phyloP scores from a whole-genome alignment of 2,329 filamentous ascomycete species.

The Hypoxylon sp. region DNA sequence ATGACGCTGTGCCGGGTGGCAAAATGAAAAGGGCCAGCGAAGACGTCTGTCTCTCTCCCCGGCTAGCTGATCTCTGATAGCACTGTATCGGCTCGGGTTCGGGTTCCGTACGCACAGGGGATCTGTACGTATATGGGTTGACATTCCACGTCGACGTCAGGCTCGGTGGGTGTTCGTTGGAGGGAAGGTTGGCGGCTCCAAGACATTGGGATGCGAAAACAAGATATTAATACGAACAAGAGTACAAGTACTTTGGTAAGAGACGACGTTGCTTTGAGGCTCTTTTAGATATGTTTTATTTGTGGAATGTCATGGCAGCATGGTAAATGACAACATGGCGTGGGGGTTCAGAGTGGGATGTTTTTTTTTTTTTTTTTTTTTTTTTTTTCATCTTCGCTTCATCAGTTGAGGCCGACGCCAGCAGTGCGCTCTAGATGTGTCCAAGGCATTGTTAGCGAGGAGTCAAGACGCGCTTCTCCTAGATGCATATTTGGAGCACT shows the following conservation, averaged over 20 bases:
- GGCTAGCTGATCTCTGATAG: conserved; percentile 4
- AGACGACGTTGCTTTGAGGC: conserved; percentile 46
- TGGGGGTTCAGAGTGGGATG: conserved; percentile 45
- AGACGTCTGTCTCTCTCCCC: conserved; percentile 3
- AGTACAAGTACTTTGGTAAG: conserved; percentile 33
- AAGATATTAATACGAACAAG: conserved; percentile 28
- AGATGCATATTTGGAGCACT: background rate
- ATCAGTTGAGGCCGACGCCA: conserved; percentile 24
- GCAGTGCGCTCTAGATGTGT: background rate
- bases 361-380: conserved; percentile 13
- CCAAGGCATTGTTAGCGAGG: background rate
- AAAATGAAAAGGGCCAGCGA: conserved; percentile 9
- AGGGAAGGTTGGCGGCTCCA: conserved; percentile 4
- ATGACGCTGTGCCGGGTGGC: conserved; percentile 27
- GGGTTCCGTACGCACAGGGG: no score
- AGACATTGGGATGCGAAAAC: conserved; percentile 31
- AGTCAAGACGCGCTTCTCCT: no score
- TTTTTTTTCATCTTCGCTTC: background rate
- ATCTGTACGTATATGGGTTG: conserved; percentile 1
- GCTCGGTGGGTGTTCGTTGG: conserved; percentile 1
- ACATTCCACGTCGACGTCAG: conserved; percentile 15
- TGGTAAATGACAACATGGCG: conserved; percentile 46
- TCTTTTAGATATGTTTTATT: conserved; percentile 44
- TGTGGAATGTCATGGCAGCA: conserved; percentile 45
- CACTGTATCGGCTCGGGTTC: background rate